Percentiles rank a stretch among this genome's conserved stretches.
Conservation (phyloP, 2,329 filamentous ascomycete genomes). For the Botrytis hyacinthi region DNA sequence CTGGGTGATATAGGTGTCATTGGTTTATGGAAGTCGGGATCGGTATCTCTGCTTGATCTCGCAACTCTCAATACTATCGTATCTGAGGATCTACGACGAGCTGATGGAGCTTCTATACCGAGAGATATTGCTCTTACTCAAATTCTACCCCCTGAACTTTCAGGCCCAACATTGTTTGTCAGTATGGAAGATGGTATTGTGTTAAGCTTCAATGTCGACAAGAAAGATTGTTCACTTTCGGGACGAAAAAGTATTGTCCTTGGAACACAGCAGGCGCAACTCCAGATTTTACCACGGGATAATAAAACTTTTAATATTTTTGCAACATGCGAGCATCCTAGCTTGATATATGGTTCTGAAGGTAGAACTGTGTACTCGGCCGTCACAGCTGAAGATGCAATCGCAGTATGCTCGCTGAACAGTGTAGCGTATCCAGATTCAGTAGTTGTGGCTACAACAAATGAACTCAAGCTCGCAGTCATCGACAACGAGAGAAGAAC, state of each 20-base stretch:
- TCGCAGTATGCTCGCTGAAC: constrained; percentile 79
- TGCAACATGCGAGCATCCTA: constrained; percentile 90
- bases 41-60: constrained; percentile 71
- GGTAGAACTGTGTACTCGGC: constrained; percentile 89
- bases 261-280: constrained; percentile 78
- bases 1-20: constrained; percentile 69
- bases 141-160: constrained; percentile 59
- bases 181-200: constrained; percentile 92
- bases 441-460: constrained; percentile 75
- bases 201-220: constrained; percentile 73
- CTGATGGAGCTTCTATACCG: constrained; percentile 74
- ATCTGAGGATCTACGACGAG: constrained; percentile 59
- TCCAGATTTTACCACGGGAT: constrained; percentile 72
- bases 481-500: constrained; percentile 85
- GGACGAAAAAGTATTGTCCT: constrained; percentile 78
- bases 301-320: constrained; percentile 76
- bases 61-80: constrained; percentile 63
- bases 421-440: constrained; percentile 75
- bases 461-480: constrained; percentile 72
- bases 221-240: constrained; percentile 59
- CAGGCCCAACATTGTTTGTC: constrained; percentile 75
- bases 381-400: constrained; percentile 83
- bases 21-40: constrained; percentile 84
- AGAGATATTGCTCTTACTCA: constrained; percentile 78
- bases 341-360: constrained; percentile 86